phyloP scores from a whole-genome alignment of 805 yeast genomes.

The Priceomyces castillae region DNA sequence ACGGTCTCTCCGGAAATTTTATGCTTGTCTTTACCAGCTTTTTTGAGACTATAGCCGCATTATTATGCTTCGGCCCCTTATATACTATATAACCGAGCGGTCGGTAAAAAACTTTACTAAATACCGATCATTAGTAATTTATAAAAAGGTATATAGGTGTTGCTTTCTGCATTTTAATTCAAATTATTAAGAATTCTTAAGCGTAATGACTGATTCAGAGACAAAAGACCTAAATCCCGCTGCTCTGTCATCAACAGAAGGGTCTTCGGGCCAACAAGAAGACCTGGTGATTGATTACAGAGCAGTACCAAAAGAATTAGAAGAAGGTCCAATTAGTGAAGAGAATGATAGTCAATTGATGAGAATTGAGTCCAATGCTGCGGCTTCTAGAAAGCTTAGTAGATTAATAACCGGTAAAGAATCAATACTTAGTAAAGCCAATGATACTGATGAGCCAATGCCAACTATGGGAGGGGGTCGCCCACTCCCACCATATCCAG shows the following conservation, averaged over 20 bases:
- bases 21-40: background rate
- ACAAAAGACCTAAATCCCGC: background rate
- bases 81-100: background rate
- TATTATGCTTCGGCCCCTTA: background rate
- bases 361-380: slow-evolving; percentile 17
- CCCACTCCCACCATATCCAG: slow-evolving; percentile 6
- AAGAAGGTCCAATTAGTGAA: background rate
- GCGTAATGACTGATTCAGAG: background rate
- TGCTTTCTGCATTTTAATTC: background rate
- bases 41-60: too few species aligned
- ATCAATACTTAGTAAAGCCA: slow-evolving; percentile 17
- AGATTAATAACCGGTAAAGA: slow-evolving; percentile 22
- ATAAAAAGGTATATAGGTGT: too few species aligned
- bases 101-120: background rate
- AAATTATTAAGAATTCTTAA: too few species aligned
- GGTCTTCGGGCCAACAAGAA: background rate
- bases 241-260: background rate
- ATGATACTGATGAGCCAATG: slow-evolving; percentile 20
- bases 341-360: slow-evolving; percentile 12
- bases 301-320: background rate
- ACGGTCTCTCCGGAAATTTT: too few species aligned
- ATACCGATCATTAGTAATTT: too few species aligned
- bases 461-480: slow-evolving; percentile 18
- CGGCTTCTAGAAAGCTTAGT: slow-evolving; percentile 16
- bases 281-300: background rate